Evolutionary conservation across 805 yeast genomes (phyloP).

Genomic region (Saccharomycopsis sp.): DNA sequence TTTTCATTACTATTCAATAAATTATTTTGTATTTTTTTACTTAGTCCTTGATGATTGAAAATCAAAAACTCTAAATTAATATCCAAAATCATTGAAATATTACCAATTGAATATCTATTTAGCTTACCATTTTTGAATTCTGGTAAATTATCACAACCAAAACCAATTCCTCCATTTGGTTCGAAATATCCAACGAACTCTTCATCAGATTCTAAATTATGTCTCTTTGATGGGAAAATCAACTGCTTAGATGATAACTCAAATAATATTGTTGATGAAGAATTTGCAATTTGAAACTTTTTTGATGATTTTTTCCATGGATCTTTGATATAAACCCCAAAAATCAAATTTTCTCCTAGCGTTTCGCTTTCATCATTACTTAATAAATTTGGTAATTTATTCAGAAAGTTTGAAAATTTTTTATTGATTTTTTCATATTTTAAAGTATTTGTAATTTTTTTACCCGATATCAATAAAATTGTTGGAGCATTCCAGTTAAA

Average conservation of each 20-base stretch:
- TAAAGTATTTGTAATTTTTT: conserved; percentile 26
- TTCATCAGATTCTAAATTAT: not conserved
- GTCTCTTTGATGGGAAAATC: not conserved
- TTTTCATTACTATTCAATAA: conserved; percentile 6
- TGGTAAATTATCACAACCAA: conserved; percentile 63
- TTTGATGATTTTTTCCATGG: conserved; percentile 78
- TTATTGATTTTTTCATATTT: conserved; percentile 2
- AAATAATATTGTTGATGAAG: conserved; percentile 55
- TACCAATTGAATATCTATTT: conserved; percentile 53
- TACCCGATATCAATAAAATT: conserved; percentile 59
- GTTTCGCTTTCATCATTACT: conserved; percentile 4
- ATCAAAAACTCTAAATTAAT: conserved; percentile 69
- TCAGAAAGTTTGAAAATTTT: conserved; percentile 31
- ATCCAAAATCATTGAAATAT: conserved; percentile 71
- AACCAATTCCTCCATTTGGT: conserved; percentile 77
- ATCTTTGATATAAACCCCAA: conserved; percentile 51
- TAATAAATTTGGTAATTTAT: conserved; percentile 32
- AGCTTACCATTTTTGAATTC: conserved; percentile 31
- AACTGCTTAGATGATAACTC: conserved; percentile 45
- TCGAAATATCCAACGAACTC: conserved; percentile 49
- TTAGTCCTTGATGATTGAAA: conserved; percentile 54
- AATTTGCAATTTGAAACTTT: too few relatives aligned
- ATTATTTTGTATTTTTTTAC: conserved; percentile 33
- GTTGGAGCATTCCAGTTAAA: conserved; percentile 91
- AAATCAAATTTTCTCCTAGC: conserved; percentile 31